These are phyloP conservation scores for Xylaria nigripes DNA, from an alignment of 495 filamentous ascomycete species.

Conservation along the genomic window DNA sequence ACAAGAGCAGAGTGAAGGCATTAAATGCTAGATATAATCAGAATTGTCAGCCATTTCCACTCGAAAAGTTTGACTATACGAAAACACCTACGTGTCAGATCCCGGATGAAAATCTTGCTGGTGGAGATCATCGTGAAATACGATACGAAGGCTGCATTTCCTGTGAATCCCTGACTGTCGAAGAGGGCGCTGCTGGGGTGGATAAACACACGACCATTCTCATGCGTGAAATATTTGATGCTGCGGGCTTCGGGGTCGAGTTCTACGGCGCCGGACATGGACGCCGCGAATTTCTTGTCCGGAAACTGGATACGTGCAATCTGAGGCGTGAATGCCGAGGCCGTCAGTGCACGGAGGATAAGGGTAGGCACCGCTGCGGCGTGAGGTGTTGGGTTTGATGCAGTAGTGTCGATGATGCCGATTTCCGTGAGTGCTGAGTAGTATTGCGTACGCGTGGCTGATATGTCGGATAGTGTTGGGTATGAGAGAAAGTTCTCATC, in stretches of 20 bases:
- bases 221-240: conserved; percentile 85
- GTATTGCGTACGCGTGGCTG: conserved; percentile 78
- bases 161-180: conserved; percentile 63
- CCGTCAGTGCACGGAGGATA: conserved; percentile 81
- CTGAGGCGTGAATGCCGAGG: conserved; percentile 84
- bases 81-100: conserved; percentile 67
- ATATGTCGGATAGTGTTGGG: conserved; percentile 77
- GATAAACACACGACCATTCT: conserved; percentile 82
- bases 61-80: not conserved
- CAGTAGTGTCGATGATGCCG: conserved; percentile 57
- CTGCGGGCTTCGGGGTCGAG: conserved; percentile 85
- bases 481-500: conserved; percentile 79
- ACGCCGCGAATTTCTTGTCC: conserved; percentile 86
- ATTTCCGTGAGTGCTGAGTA: conserved; percentile 77
- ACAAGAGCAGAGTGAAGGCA: conserved; percentile 81
- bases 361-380: conserved; percentile 30
- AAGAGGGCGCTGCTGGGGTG: conserved; percentile 85
- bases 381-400: conserved; percentile 34
- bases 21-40: conserved; percentile 60
- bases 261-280: conserved; percentile 77
- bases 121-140: conserved; percentile 90
- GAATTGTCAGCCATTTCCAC: not conserved
- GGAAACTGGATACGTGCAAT: conserved; percentile 85
- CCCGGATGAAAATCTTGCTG: conserved; percentile 78
- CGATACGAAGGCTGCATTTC: conserved; percentile 60